Percentiles rank a stretch among this genome's conserved stretches.
Conservation (phyloP, 140 eudicot species). For the Stevia rebaudiana region DNA sequence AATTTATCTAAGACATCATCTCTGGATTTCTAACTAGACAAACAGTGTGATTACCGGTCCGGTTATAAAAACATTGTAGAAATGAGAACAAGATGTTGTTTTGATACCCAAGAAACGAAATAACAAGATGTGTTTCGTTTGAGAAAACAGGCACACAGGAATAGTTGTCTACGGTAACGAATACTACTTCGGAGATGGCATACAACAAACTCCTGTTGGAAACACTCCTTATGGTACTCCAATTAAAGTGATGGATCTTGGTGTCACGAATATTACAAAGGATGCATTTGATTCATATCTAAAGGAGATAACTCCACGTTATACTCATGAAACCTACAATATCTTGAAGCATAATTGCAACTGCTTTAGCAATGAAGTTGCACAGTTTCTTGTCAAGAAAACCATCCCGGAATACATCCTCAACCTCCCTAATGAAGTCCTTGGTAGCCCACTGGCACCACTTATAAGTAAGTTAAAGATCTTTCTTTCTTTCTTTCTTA, state of each 20-base stretch:
- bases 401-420: conserved; percentile 81
- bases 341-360: conserved; percentile 85
- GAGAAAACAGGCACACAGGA: conserved; percentile 82
- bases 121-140: background rate
- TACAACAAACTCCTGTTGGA: conserved; percentile 61
- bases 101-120: background rate
- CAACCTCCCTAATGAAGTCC: conserved; percentile 87
- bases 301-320: conserved; percentile 80
- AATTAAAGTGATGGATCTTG: conserved; percentile 62
- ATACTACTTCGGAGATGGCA: conserved; percentile 92
- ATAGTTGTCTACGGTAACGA: conserved; percentile 75
- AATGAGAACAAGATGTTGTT: background rate
- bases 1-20: background rate
- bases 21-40: too few species aligned
- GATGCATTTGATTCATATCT: conserved; percentile 71
- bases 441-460: conserved; percentile 77
- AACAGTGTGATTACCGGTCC: background rate
- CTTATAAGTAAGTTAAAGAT: conserved; percentile 57
- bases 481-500: background rate
- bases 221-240: conserved; percentile 85
- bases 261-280: conserved; percentile 67
- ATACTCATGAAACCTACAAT: conserved; percentile 81
- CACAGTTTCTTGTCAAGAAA: conserved; percentile 68
- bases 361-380: conserved; percentile 91
- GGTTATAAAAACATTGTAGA: background rate